Evolutionary conservation across 768 basidiomycete species (phyloP), one percentile per base, ranked within the genome.

Genomic region (Calocybe cyanea): DNA sequence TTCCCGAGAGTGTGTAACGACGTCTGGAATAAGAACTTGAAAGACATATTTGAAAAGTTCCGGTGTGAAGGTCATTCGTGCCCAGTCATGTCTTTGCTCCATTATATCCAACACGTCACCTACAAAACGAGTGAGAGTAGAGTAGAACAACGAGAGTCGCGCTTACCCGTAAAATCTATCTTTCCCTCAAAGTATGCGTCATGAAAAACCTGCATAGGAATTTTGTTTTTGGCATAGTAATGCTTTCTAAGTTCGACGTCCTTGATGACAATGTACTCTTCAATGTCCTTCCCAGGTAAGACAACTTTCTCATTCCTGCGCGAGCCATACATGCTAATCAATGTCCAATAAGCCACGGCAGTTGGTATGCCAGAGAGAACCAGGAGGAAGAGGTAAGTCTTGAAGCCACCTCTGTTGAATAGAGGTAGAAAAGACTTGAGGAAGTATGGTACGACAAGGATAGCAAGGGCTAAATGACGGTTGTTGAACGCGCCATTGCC

Each of bases 161-260:
- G 64, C 76, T 32, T 35, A 88, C 95, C 93, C 41, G 97, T 99
- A 64, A 99, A 88, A 45, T 97, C 94, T 50, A 94, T 81, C 70
- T 97, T 97, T 39, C 85, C 85, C 40, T 94, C 92, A 63, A 99
- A 97, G 70, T 87, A 98, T 52, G 92, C 90, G 72, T 99, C 96
- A 62, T 98, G 86, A 76, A 96, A 95, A 54, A 88, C 69, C 69
- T 99, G 95, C 85, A 96, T 94, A 41, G 93, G 93, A 47, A 99
- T 97, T 68, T 96, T 98, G 56, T 83, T 79, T 67, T 84, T 88
- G 53, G 83, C 86, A 24, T 79, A 67, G 70, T 94, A 98, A 48
- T 81, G 72, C 23, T 75, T 73, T 71, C 82, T 88, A 62, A 98
- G 77, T 48, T 83, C 86, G 0, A 71, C 66, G 70, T 95, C 92